phyloP scores from a whole-genome alignment of 371 early-diverging fungal genomes.

The Syncephalastrum sp. region DNA sequence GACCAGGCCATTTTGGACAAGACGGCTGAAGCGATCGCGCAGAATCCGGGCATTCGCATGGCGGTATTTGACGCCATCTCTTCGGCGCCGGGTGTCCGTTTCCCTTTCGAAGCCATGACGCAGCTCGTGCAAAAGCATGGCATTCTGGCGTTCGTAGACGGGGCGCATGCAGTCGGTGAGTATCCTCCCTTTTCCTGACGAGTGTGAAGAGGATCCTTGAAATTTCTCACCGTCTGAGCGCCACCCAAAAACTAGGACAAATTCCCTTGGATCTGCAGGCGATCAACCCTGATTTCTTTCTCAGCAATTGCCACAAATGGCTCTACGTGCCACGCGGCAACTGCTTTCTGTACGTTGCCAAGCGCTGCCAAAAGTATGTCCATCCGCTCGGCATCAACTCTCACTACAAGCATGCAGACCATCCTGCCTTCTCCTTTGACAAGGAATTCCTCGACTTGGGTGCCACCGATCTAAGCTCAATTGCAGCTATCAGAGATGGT shows the following conservation, averaged over 20 bases:
- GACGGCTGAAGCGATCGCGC: conserved; percentile 20
- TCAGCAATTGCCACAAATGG: conserved; percentile 79
- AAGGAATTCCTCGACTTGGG: conserved; percentile 41
- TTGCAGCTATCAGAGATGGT: conserved; percentile 49
- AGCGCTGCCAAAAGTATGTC: conserved; percentile 47
- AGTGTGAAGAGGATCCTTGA: no score
- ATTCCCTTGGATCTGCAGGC: conserved; percentile 56
- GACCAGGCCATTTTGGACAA: conserved; percentile 31
- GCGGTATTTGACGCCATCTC: conserved; percentile 62
- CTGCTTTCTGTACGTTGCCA: conserved; percentile 58
- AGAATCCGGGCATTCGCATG: conserved; percentile 30
- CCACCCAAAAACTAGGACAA: conserved; percentile 38
- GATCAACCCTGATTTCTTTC: conserved; percentile 65
- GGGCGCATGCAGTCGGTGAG: conserved; percentile 65
- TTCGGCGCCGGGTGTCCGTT: conserved; percentile 49
- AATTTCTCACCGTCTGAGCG: no score
- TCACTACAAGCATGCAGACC: conserved; percentile 30
- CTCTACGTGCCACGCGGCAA: conserved; percentile 61
- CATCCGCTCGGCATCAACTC: conserved; percentile 54
- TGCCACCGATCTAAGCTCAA: conserved; percentile 31
- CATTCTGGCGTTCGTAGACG: conserved; percentile 66
- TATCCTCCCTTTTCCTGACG: background rate
- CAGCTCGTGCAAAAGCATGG: conserved; percentile 43
- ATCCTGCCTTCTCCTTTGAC: conserved; percentile 21
- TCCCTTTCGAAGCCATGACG: conserved; percentile 58